A percentile compares a stretch with the other conserved stretches of the same genome.
phyloP scores from a whole-genome alignment of 352 stramenopile genomes.

The Pilasporangium apinafurcum region DNA sequence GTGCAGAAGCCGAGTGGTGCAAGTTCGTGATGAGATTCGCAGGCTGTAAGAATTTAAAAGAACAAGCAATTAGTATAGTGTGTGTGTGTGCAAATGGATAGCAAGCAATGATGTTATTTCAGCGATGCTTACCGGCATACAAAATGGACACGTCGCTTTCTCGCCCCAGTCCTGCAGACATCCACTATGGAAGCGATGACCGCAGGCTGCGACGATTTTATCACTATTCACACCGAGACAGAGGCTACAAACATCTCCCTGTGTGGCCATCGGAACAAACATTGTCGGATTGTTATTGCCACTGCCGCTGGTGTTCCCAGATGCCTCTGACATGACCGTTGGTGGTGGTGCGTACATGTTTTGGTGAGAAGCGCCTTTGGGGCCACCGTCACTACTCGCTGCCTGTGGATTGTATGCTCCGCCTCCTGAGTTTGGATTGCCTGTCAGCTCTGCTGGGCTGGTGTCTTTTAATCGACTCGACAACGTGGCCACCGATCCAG shows the following conservation, averaged over 20 bases:
- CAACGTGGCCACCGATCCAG: constrained; percentile 6
- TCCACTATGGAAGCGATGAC: constrained; percentile 60
- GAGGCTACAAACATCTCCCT: constrained; percentile 29
- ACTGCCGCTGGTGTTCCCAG: background rate
- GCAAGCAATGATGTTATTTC: background rate
- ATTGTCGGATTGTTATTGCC: background rate
- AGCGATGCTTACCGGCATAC: constrained; percentile 23
- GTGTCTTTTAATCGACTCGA: constrained; percentile 7
- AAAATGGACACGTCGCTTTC: constrained; percentile 40
- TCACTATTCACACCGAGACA: constrained; percentile 44
- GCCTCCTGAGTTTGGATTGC: too few relatives aligned
- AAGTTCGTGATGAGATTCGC: constrained; percentile 9
- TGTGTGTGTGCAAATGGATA: too few relatives aligned
- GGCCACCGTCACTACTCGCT: background rate
- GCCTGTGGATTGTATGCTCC: background rate
- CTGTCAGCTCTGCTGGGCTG: too few relatives aligned
- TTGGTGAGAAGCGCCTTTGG: background rate
- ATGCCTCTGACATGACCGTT: background rate
- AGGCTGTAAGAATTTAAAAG: constrained; percentile 4
- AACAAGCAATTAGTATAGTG: too few relatives aligned
- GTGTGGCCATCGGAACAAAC: constrained; percentile 1
- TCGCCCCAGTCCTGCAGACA: constrained; percentile 68
- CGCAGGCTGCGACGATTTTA: constrained; percentile 42
- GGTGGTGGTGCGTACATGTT: background rate
- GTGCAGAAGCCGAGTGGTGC: background rate